Evolutionary conservation across 148 eudicot species (phyloP), one percentile per base, ranked within the genome.

Genomic region (Polygonum maritimum): DNA sequence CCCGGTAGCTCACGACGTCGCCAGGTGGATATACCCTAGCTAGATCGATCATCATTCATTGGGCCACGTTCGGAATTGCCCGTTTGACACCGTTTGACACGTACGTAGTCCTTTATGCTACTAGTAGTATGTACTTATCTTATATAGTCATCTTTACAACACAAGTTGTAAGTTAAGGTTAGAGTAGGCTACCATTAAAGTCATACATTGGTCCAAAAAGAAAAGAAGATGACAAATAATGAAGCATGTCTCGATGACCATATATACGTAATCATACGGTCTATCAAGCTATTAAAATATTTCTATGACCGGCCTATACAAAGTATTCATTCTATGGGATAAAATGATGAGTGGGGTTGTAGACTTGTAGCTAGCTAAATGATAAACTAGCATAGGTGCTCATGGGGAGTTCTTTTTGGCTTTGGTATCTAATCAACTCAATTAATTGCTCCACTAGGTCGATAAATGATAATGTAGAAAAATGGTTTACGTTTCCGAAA

Each of bases 301-400:
- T 51, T 16, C 5, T 51, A 51, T 51, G 19, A 51, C 18, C 57
- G 18, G 18, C 18, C 57, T 51, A 57, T 22, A 57, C 63, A 22
- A 57, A 57, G 21, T 33, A 52, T n/a, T 18, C 5, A 6, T 21
- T 57, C 8, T 11, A 19, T 55, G 8, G 26, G 62, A 55, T 18
- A 18, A 13, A 6, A 13, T 49, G 4, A 55, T 55, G 26, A 19
- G 26, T 55, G 62, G 62, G 63, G 63, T 57, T 19, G 33, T n/a
- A n/a, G n/a, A n/a, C n/a, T n/a, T n/a, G n/a, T 57, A 57, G 63
- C 63, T 57, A 57, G 63, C 33, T 57, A 57, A 57, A 57, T 57
- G 63, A 57, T 57, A 57, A 57, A 57, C 33, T 57, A 57, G 33
- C 63, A 57, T 57, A 57, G 63, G 63, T 21, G 21, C 19, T 57